phyloP scores from a whole-genome alignment of 306 rosid genomes.

The Rosa multiflora region DNA sequence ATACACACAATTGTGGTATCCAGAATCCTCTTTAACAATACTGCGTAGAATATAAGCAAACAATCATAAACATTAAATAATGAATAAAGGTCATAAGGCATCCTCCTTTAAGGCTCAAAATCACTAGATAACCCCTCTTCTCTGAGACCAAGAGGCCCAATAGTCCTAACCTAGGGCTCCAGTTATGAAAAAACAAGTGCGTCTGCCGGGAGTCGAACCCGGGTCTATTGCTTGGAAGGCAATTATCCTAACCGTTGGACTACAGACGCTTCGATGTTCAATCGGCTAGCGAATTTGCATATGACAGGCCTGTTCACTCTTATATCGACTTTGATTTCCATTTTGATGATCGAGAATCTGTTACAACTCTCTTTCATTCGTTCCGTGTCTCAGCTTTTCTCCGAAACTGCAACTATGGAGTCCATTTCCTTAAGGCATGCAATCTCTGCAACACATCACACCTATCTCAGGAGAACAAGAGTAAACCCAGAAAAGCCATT shows the following conservation, averaged over 20 bases:
- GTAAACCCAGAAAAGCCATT: slow-evolving; percentile 7
- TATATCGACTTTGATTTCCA: not conserved
- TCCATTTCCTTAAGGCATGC: slow-evolving; percentile 35
- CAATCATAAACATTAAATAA: no score
- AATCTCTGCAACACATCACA: slow-evolving; percentile 30
- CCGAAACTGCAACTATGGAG: slow-evolving; percentile 39
- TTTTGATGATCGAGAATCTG: not conserved
- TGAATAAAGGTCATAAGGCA: no score
- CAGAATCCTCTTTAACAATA: no score
- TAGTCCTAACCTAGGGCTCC: no score
- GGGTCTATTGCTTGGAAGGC: slow-evolving; percentile 95
- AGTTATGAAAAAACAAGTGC: slow-evolving; percentile 23
- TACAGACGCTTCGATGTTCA: slow-evolving; percentile 45
- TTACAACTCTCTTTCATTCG: not conserved
- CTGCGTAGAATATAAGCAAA: no score
- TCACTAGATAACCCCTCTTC: no score
- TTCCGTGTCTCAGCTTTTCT: not conserved
- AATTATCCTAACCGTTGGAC: slow-evolving; percentile 92
- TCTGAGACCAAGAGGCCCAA: no score
- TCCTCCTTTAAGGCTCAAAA: no score
- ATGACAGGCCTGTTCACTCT: no score
- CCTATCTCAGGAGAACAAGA: slow-evolving; percentile 14
- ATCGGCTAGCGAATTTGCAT: no score
- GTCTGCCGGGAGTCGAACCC: slow-evolving; percentile 97
- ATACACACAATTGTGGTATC: no score